phyloP scores from a whole-genome alignment of 164 flowering plant species.

The Santalum album region DNA sequence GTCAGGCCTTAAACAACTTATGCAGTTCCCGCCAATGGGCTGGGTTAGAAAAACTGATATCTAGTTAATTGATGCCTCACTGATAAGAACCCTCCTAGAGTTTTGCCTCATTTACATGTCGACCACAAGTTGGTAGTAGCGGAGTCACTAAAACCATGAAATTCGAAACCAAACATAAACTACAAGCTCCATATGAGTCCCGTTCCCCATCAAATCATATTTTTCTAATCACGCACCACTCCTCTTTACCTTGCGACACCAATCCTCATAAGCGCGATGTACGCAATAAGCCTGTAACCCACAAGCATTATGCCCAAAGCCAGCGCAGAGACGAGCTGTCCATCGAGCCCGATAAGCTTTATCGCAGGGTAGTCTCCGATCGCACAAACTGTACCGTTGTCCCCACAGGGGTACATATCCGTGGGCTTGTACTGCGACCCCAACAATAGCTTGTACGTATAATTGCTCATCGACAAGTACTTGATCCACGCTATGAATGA shows the following conservation, averaged over 20 bases:
- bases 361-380: constrained; percentile 41
- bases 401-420: constrained; percentile 39
- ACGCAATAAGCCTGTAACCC: constrained; percentile 54
- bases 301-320: constrained; percentile 53
- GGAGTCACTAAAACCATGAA: no score
- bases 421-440: constrained; percentile 35
- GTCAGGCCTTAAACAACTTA: no score
- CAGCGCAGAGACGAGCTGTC: constrained; percentile 9
- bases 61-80: no score
- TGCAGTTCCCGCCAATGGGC: no score
- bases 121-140: no score
- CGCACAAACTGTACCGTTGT: constrained; percentile 14
- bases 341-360: constrained; percentile 35
- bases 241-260: constrained; percentile 28
- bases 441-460: constrained; percentile 49
- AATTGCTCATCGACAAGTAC: constrained; percentile 42
- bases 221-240: no score
- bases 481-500: constrained; percentile 61
- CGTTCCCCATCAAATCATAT: no score
- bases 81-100: no score
- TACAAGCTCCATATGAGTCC: no score
- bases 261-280: constrained; percentile 58
- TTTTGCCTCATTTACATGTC: no score
- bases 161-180: no score
- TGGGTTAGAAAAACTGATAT: no score